A percentile compares a stretch with the other conserved stretches of the same genome.
These are phyloP conservation scores for Fusarium annulatum DNA, from an alignment of 2,329 filamentous ascomycete genomes.

Conservation along the genomic window DNA sequence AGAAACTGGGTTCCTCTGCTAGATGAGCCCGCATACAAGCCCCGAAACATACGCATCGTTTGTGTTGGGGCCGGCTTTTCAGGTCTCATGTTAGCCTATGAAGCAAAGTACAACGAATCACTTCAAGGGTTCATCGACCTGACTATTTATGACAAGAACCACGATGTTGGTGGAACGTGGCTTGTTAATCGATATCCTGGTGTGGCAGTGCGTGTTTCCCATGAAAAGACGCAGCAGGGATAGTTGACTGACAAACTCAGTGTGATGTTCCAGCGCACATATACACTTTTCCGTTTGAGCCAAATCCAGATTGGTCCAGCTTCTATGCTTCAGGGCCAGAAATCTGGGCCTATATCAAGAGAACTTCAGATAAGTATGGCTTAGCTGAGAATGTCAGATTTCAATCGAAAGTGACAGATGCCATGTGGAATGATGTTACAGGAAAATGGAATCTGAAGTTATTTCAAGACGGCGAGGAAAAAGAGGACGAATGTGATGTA, in stretches of 20 bases:
- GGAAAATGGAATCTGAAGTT: background rate
- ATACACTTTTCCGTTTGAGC: background rate
- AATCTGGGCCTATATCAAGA: background rate
- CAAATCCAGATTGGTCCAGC: background rate
- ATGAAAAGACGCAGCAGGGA: accelerated
- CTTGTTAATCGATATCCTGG: background rate
- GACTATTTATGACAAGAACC: slow-evolving; percentile 1
- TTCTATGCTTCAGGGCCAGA: background rate
- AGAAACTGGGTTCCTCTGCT: background rate
- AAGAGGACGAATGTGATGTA: background rate
- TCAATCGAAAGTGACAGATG: background rate
- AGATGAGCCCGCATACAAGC: background rate
- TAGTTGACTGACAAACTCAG: background rate
- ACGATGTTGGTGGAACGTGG: background rate
- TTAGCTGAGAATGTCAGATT: background rate
- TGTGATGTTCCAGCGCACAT: slow-evolving; percentile 4
- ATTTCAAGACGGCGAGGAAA: background rate
- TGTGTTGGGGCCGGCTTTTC: background rate
- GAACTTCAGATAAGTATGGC: background rate
- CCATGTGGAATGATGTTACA: background rate
- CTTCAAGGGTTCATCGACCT: background rate
- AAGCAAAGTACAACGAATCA: background rate
- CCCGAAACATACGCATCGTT: background rate
- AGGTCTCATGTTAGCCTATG: background rate
- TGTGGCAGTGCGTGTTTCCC: background rate